Percentiles rank a stretch among this genome's conserved stretches.
phyloP scores from a whole-genome alignment of 2,329 filamentous ascomycete species.

The Endoconidiophora laricicola region DNA sequence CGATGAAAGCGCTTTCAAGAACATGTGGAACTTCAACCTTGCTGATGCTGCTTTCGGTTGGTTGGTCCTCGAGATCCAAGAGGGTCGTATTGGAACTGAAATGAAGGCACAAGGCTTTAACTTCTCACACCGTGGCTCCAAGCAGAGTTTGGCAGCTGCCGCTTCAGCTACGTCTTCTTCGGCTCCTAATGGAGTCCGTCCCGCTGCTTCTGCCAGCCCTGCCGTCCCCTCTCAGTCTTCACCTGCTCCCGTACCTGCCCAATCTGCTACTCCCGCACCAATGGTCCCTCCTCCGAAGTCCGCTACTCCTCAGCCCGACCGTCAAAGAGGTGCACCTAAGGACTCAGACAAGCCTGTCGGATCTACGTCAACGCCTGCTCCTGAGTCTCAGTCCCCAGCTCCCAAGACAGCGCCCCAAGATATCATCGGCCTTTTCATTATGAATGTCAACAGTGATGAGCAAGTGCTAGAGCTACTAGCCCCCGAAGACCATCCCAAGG shows the following conservation, averaged over 20 bases:
- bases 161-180: conserved; percentile 12
- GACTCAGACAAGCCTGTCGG: conserved; percentile 38
- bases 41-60: conserved; percentile 96
- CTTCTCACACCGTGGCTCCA: conserved; percentile 86
- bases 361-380: conserved; percentile 24
- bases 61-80: conserved; percentile 85
- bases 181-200: conserved; percentile 14
- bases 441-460: conserved; percentile 69
- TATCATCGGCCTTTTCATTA: conserved; percentile 77
- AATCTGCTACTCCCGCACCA: conserved; percentile 17
- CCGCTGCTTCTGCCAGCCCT: conserved; percentile 15
- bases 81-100: conserved; percentile 89
- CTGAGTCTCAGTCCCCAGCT: conserved; percentile 40
- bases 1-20: conserved; percentile 98
- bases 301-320: conserved; percentile 33
- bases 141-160: conserved; percentile 37
- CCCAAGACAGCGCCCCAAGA: conserved; percentile 42
- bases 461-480: conserved; percentile 67
- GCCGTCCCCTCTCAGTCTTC: conserved; percentile 21
- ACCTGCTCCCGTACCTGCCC: conserved; percentile 13
- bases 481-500: conserved; percentile 69
- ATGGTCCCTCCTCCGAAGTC: conserved; percentile 30
- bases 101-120: conserved; percentile 99
- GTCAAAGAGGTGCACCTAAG: conserved; percentile 25
- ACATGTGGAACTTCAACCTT: conserved; percentile 99